Percentiles rank a stretch among this genome's conserved stretches.
Evolutionary conservation across 495 filamentous ascomycete species (phyloP).

Genomic region (Aspergillus taichungensis): DNA sequence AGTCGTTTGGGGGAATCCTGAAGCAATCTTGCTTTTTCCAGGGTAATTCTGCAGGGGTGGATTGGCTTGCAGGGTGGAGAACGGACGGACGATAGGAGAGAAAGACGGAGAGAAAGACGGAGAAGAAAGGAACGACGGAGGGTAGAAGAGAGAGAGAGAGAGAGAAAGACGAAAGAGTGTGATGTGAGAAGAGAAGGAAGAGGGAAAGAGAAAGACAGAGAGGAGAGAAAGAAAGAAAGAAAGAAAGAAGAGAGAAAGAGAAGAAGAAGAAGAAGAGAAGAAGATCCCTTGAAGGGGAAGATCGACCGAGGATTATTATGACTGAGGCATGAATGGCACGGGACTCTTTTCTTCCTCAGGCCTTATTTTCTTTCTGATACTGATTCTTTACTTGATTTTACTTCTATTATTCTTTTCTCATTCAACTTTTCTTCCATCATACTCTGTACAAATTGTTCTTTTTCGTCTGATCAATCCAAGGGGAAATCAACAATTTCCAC

Average conservation of each 20-base stretch:
- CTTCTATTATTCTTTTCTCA: too few species aligned
- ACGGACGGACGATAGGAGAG: neutral
- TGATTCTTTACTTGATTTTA: too few species aligned
- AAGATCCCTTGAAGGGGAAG: neutral
- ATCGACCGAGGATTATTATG: too few species aligned
- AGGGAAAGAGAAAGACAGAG: conserved; percentile 1
- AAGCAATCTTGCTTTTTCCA: too few species aligned
- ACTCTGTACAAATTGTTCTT: too few species aligned
- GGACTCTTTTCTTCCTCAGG: neutral
- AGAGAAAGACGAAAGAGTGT: conserved; percentile 4
- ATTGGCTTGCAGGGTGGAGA: neutral
- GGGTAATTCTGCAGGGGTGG: too few species aligned
- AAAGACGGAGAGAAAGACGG: conserved; percentile 1
- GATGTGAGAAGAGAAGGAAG: neutral
- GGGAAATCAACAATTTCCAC: too few species aligned
- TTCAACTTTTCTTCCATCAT: too few species aligned
- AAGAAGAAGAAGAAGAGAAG: conserved; percentile 2
- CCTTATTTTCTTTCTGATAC: too few species aligned
- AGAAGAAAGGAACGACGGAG: conserved; percentile 1
- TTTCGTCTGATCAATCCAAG: too few species aligned
- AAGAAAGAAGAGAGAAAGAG: conserved; percentile 8
- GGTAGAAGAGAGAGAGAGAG: conserved; percentile 5
- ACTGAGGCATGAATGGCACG: too few species aligned
- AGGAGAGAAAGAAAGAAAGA: neutral
- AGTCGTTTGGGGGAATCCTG: neutral